Percentiles rank a stretch among this genome's conserved stretches.
These are phyloP conservation scores for Didymellaceae sp. DNA, from an alignment of 2,329 filamentous ascomycete genomes.

Conservation along the genomic window DNA sequence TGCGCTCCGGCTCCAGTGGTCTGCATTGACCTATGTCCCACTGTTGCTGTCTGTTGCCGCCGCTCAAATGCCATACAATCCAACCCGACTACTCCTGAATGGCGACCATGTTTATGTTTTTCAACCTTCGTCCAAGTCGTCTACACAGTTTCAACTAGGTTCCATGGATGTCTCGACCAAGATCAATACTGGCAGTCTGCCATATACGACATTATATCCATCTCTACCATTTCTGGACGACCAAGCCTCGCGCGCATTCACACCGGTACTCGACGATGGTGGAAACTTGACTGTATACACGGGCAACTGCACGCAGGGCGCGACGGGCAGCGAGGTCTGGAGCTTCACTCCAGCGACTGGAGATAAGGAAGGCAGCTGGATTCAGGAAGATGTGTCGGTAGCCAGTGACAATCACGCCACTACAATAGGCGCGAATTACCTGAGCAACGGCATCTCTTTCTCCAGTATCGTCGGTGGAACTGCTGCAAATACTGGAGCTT, in stretches of 20 bases:
- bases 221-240: constrained; percentile 68
- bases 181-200: constrained; percentile 57
- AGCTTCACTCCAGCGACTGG: constrained; percentile 62
- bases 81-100: constrained; percentile 72
- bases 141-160: constrained; percentile 61
- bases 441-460: constrained; percentile 70
- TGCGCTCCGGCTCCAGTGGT: constrained; percentile 4
- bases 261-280: constrained; percentile 69
- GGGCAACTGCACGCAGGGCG: constrained; percentile 70
- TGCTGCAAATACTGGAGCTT: constrained; percentile 64
- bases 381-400: constrained; percentile 49
- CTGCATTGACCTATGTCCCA: constrained; percentile 4
- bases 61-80: constrained; percentile 74
- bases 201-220: constrained; percentile 59
- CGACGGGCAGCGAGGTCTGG: constrained; percentile 68
- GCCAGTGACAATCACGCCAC: constrained; percentile 43
- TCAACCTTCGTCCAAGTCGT: constrained; percentile 58
- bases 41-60: constrained; percentile 18
- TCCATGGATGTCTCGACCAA: constrained; percentile 69
- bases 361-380: constrained; percentile 61
- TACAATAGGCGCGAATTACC: constrained; percentile 60
- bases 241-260: constrained; percentile 64
- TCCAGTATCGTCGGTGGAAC: constrained; percentile 64
- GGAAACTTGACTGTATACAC: constrained; percentile 76
- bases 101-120: constrained; percentile 73